Conservation (phyloP, 495 filamentous ascomycete species). For the Penicillium salamii region DNA sequence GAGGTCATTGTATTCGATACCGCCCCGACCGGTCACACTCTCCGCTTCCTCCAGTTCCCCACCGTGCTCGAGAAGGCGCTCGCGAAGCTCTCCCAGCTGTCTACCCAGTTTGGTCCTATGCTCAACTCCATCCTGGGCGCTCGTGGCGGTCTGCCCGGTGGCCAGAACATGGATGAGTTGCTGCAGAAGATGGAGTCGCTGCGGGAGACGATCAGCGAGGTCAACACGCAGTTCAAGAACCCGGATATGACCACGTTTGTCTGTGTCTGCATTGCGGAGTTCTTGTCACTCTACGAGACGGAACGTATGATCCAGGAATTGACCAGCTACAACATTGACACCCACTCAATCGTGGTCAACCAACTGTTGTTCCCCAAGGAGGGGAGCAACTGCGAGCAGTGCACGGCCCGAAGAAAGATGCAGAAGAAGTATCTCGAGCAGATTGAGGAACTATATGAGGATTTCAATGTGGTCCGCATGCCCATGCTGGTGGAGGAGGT, state of each 20-base stretch:
- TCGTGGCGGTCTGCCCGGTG: slow-evolving; percentile 81
- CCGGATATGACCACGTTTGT: slow-evolving; percentile 95
- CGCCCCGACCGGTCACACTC: slow-evolving; percentile 96
- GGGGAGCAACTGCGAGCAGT: slow-evolving; percentile 88
- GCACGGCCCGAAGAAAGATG: slow-evolving; percentile 93
- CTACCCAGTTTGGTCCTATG: slow-evolving; percentile 91
- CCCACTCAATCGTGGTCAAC: slow-evolving; percentile 96
- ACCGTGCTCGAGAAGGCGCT: slow-evolving; percentile 98
- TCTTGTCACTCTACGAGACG: slow-evolving; percentile 95
- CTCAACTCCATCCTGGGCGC: slow-evolving; percentile 87
- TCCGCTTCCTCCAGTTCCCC: slow-evolving; percentile 98
- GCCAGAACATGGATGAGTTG: slow-evolving; percentile 85
- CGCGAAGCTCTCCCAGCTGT: slow-evolving; percentile 92
- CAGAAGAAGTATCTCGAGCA: slow-evolving; percentile 99
- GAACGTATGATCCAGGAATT: slow-evolving; percentile 99
- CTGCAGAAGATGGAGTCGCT: slow-evolving; percentile 91
- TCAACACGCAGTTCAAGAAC: slow-evolving; percentile 98
- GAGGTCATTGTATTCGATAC: slow-evolving; percentile 99
- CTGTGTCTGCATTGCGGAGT: slow-evolving; percentile 98
- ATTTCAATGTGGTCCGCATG: slow-evolving; percentile 99
- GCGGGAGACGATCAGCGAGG: slow-evolving; percentile 88
- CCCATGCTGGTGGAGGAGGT: slow-evolving; percentile 94
- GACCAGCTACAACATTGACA: slow-evolving; percentile 89
- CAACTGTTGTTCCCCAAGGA: slow-evolving; percentile 92
- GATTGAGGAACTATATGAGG: slow-evolving; percentile 97